Evolutionary conservation across 768 basidiomycete species (phyloP), one percentile per base, ranked within the genome.

Genomic region (Ramaria rubella): DNA sequence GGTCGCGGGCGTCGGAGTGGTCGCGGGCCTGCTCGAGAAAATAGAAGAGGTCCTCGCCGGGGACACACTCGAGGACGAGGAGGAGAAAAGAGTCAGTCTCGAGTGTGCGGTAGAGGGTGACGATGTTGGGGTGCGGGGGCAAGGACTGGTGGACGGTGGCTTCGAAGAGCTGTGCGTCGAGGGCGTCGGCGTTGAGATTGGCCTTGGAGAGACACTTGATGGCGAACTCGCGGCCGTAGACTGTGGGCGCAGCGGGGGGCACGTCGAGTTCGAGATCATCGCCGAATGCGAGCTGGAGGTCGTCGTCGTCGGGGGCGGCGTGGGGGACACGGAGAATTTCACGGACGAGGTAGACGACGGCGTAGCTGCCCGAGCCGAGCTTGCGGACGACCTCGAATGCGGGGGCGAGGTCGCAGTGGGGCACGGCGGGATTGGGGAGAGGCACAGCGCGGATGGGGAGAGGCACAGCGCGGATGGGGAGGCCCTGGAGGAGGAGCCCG

Each of bases 11-110:
- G 11, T 86, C 84, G 69, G 82, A 83, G 70, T 90, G 87, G 71
- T 95, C 93, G 69, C 88, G 85, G 60, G 90, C 85, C 76, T 96
- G 92, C 75, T 97, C 94, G 49, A 99, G 81, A 79, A 97, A 99
- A 74, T 94, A 99, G 72, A 94, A 99, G 61, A 98, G 77, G 71
- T 99, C 95, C 72, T 96, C 90, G 50, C 95, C 95, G 15, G 94
- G 94, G 60, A 96, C 94, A 68, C 87, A 92, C 75, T 99, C 95
- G 62, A 99, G 78, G 45, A 99, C 77, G 62, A 99, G 85, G 61
- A 98, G 85, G 6, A 99, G 77, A 70, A 90, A 96, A 29, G 91
- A 86, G 54, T 83, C 78, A 2, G 94, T 97, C 72, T 99, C 93
- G 64, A 95, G 80, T 1, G 96, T 95, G 63, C 87, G 86, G 69